Base-by-base conservation (phyloP, 2,329 filamentous ascomycete genomes). In the Penicillium expansum region DNA sequence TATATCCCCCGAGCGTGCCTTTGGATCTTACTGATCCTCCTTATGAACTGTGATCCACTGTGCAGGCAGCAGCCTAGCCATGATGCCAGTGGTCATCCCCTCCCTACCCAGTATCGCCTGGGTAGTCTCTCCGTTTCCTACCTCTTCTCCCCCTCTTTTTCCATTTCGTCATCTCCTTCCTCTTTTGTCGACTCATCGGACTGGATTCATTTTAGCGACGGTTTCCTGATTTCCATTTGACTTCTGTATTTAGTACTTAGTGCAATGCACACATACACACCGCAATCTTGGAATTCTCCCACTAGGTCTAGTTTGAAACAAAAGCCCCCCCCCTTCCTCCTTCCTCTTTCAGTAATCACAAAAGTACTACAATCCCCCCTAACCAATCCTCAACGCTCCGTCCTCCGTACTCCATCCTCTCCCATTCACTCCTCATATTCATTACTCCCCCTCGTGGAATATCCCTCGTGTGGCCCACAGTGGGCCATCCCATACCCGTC, bases 151-250 rank as follows among this genome's bases (percentile, higher is more conserved):
- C 20, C n/a, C 9, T 50, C 14, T 41, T 11, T 44, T 53, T 3
- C 5, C 43, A 35, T 44, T 14, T 47, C 42, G 48, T 11, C 52
- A 45, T 22, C 39, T 30, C 6, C 49, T 48, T 35, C 7, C 42
- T 42, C 39, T 22, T 29, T 13, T 33, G 18, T 45, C 10, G 20
- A 35, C 8, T n/a, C 43, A 18, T 52, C 30, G 51, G 42, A 41
- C 49, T 56, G 51, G 55, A 45, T 32, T 50, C 42, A 55, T 43
- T 64, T 65, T 57, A 62, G 61, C 61, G 60, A 57, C 53, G 47
- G 52, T 58, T 47, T 38, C 52, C 16, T 48, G 8, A 27, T n/a
- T 32, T 33, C 24, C 24, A 38, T 57, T 48, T 55, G 55, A 56
- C 49, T 61, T 58, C 35, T 65, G 58, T 64, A 57, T 54, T 52